Base-by-base conservation (phyloP, 176 grass and related monocot genomes). In the Musa acuminata region DNA sequence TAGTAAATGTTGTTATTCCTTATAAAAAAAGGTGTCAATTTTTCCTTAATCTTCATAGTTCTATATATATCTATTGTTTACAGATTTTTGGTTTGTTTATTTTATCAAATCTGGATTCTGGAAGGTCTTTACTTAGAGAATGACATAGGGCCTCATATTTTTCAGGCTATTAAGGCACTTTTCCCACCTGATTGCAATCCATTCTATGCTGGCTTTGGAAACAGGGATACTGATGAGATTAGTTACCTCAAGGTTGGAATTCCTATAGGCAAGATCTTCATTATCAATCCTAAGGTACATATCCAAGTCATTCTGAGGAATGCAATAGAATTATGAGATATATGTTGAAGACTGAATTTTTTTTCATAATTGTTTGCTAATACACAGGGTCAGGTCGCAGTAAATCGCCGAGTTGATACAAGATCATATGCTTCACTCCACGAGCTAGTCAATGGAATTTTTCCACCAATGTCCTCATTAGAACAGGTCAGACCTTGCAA, bases 201-300 rank as follows among this genome's bases (percentile, higher is more conserved):
- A 78, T 97, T 93, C 80, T 97, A 97, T 83, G 94, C 94, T 63
- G 94, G 94, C 83, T 97, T 93, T 49, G 94, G 90, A 88, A 97
- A 93, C 55, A 86, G 94, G 88, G 87, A 93, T 73, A 97, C 94
- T 55, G 87, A 97, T 76, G 94, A 93, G 82, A 50, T 97, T 79
- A 93, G 94, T 62, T 97, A 97, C 80, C 90, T 93, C 54, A 93
- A 91, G 72, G 94, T 97, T 71, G 94, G 94, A 54, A 84, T 97
- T 89, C 94, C 94, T 62, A 83, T 93, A 29, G 94, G 94, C 24
- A 97, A 93, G 73, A 97, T 97, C 75, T 97, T 97, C 80, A 93
- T 93, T 83, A 97, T 97, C 76, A 97, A 97, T 71, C 90, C 94
- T 62, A 97, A 89, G 85, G 94, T 97, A 88, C n/a, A 49, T 10